Conservation (phyloP, 2,329 filamentous ascomycete species). For the Ustulina deusta region DNA sequence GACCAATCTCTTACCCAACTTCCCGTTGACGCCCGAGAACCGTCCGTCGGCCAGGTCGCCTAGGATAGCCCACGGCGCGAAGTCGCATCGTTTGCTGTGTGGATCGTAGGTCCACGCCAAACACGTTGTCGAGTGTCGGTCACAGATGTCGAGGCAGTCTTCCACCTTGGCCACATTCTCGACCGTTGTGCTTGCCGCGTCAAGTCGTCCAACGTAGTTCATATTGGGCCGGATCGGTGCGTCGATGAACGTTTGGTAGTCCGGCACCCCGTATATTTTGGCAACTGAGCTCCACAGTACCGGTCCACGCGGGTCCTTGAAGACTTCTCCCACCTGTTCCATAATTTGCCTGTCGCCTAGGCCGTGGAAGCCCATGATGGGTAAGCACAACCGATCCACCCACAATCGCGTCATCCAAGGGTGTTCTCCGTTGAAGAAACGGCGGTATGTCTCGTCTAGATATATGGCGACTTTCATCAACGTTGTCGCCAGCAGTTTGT, state of each 20-base stretch:
- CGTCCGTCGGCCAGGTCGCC: conserved; percentile 53
- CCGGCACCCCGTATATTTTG: conserved; percentile 59
- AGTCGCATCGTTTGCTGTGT: conserved; percentile 55
- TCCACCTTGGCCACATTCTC: conserved; percentile 55
- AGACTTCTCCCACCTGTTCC: conserved; percentile 57
- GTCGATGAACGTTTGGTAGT: conserved; percentile 54
- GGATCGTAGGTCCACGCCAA: conserved; percentile 66
- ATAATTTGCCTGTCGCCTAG: conserved; percentile 60
- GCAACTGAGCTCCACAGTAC: conserved; percentile 65
- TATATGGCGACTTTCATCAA: conserved; percentile 66
- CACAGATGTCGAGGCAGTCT: conserved; percentile 59
- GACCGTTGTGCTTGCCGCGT: conserved; percentile 57
- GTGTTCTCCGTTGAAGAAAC: conserved; percentile 67
- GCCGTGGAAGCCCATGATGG: conserved; percentile 67
- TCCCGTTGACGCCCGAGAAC: conserved; percentile 56
- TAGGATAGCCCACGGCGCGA: conserved; percentile 63
- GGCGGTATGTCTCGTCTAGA: conserved; percentile 65
- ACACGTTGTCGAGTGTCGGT: conserved; percentile 55
- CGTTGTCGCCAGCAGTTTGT: conserved; percentile 65
- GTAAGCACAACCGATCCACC: conserved; percentile 64
- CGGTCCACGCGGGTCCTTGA: conserved; percentile 55
- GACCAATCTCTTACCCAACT: conserved; percentile 45
- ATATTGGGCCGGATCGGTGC: conserved; percentile 54
- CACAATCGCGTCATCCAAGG: conserved; percentile 63
- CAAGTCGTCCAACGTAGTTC: conserved; percentile 65